Evolutionary conservation across 768 basidiomycete genomes (phyloP).

Genomic region (Amanita rimosa): DNA sequence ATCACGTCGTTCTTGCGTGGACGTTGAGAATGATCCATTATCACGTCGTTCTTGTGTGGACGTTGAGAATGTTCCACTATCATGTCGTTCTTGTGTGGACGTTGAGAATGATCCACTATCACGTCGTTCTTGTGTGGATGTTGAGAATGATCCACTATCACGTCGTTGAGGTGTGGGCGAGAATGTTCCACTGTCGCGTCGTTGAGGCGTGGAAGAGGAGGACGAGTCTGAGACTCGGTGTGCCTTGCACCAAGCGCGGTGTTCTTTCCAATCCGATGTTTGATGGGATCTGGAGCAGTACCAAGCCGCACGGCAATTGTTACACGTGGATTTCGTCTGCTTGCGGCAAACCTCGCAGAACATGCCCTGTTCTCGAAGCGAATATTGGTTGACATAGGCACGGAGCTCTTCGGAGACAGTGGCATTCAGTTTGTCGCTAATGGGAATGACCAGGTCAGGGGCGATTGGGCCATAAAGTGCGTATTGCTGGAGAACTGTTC

Average conservation of each 20-base stretch:
- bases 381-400: conserved; percentile 1
- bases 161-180: not conserved
- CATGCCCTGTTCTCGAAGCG: conserved; percentile 5
- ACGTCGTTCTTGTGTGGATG: too few relatives aligned
- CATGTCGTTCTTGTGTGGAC: not conserved
- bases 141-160: not conserved
- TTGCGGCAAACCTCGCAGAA: conserved; percentile 6
- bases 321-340: conserved; percentile 1
- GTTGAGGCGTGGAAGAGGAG: not conserved
- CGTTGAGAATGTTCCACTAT: too few relatives aligned
- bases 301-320: conserved; percentile 5
- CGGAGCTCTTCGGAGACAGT: conserved; percentile 4
- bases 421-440: not conserved
- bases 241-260: conserved; percentile 3
- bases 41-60: too few relatives aligned
- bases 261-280: conserved; percentile 3
- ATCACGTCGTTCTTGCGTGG: not conserved
- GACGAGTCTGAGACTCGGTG: not conserved
- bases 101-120: too few relatives aligned
- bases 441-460: not conserved
- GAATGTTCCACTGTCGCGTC: not conserved
- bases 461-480: conserved; percentile 2
- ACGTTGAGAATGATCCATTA: too few relatives aligned
- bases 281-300: conserved; percentile 6
- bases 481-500: conserved; percentile 4